Evolutionary conservation across 176 grass and related monocot genomes (phyloP), one percentile per base, ranked within the genome.

Genomic region (Alopecurus myosuroides): DNA sequence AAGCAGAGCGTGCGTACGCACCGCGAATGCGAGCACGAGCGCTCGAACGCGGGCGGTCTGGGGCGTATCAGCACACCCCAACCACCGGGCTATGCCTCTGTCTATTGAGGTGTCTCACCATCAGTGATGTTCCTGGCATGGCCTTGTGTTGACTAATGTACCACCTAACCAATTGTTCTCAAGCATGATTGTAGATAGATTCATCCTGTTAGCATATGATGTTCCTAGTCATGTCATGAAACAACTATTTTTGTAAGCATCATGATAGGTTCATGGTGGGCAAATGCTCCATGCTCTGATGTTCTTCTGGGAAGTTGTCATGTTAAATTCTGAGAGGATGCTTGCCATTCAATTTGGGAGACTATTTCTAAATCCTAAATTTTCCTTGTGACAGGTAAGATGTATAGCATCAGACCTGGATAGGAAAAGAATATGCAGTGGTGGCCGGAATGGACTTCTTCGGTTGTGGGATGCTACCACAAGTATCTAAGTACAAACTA

Each of bases 391-490:
- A 79, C 74, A 99, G 97, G 91, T 96, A 83, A 89, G 97, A 78
- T 96, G 91, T 85, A 81, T 99, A 84, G 85, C 93, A 84, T 94
- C 97, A 6, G 97, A 99, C 77, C 86, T 99, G 34, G 97, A 99
- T 83, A 89, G 89, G 65, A 99, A 99, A 90, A 96, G 97, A 84
- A 94, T 99, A 53, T 99, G 97, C 86, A 99, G 97, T 52, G 97
- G 97, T 77, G 93, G 91, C 56, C 89, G 97, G 62, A 94, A 96
- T 44, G 97, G 97, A 74, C 86, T 96, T 74, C 88, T 99, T 58
- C 88, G 97, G 62, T 86, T 99, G 79, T 99, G 97, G 97, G 97
- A 99, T 83, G 97, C 91, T 22, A 99, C 97, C 71, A 99, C 94
- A 64, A 99, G 94, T 85, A 99, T 99, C 49, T 99, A 95, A 83